Conservation (phyloP, 192 early-diverging fungal species). For the Cetraspora pellucida region DNA sequence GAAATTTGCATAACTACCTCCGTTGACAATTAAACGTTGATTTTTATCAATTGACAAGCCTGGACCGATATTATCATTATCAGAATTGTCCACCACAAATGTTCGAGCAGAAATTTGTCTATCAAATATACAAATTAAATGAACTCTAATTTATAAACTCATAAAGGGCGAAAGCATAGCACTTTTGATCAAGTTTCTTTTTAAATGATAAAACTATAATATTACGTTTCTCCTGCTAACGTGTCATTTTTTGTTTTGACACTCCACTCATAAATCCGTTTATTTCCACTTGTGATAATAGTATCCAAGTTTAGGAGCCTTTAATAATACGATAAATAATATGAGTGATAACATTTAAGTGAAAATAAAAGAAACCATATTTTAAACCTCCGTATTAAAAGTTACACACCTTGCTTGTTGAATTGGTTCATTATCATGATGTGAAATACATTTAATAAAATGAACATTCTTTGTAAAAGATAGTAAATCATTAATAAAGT, state of each 20-base stretch:
- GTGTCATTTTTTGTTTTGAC: not conserved
- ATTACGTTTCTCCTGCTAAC: not conserved
- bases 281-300: not conserved
- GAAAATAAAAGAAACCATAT: not conserved
- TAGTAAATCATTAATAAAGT: not conserved
- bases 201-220: not conserved
- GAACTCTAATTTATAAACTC: not conserved
- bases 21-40: not conserved
- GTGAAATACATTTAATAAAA: not conserved
- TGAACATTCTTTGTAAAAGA: not conserved
- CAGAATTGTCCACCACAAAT: not conserved
- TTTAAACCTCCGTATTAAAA: too few species aligned
- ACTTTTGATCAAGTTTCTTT: not conserved
- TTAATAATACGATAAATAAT: not conserved
- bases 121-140: too few species aligned
- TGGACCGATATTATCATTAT: not conserved
- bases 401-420: not conserved
- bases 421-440: not conserved
- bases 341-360: not conserved
- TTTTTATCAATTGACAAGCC: not conserved
- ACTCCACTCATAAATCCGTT: conserved; percentile 3
- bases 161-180: not conserved
- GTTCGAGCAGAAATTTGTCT: not conserved
- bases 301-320: not conserved
- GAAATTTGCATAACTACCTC: not conserved